Conservation (phyloP, 495 filamentous ascomycete genomes). For the Clavariopsis aquatica region DNA sequence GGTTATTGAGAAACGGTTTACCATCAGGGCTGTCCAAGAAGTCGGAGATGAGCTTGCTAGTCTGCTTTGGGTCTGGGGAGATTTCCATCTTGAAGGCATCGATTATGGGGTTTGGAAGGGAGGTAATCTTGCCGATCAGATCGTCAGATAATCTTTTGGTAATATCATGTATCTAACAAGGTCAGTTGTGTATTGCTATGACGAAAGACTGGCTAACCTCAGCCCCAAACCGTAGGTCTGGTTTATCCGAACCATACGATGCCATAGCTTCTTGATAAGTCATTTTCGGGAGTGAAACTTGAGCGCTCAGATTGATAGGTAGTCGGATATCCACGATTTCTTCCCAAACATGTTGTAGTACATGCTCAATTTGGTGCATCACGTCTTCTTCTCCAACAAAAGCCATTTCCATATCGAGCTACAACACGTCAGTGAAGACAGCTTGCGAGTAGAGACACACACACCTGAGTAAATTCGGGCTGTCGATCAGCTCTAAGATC, state of each 20-base stretch:
- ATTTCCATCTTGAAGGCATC: slow-evolving; percentile 68
- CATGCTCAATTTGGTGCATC: slow-evolving; percentile 64
- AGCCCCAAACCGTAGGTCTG: slow-evolving; percentile 71
- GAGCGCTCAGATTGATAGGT: slow-evolving; percentile 26
- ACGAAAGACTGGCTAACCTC: slow-evolving; percentile 44
- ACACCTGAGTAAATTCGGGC: slow-evolving; percentile 93
- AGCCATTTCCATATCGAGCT: slow-evolving; percentile 91
- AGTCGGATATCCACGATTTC: slow-evolving; percentile 35
- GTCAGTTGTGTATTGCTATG: slow-evolving; percentile 30
- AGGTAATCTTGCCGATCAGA: slow-evolving; percentile 70
- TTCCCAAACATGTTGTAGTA: slow-evolving; percentile 62
- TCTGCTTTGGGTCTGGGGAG: slow-evolving; percentile 50
- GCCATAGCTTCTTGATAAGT: slow-evolving; percentile 79
- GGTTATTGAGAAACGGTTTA: slow-evolving; percentile 60
- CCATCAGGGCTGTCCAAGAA: slow-evolving; percentile 71
- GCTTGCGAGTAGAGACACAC: neutral
- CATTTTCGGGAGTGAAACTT: slow-evolving; percentile 56
- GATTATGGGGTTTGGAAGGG: slow-evolving; percentile 61
- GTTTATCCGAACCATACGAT: slow-evolving; percentile 85
- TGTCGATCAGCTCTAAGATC: slow-evolving; percentile 91
- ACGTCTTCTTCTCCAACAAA: slow-evolving; percentile 76
- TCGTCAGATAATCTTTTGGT: slow-evolving; percentile 64
- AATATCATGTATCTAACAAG: slow-evolving; percentile 59
- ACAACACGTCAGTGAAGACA: slow-evolving; percentile 1
- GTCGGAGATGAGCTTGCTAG: slow-evolving; percentile 59